These are phyloP conservation scores for Aspergillus carbonarius DNA, from an alignment of 2,329 filamentous ascomycete species.

Conservation along the genomic window DNA sequence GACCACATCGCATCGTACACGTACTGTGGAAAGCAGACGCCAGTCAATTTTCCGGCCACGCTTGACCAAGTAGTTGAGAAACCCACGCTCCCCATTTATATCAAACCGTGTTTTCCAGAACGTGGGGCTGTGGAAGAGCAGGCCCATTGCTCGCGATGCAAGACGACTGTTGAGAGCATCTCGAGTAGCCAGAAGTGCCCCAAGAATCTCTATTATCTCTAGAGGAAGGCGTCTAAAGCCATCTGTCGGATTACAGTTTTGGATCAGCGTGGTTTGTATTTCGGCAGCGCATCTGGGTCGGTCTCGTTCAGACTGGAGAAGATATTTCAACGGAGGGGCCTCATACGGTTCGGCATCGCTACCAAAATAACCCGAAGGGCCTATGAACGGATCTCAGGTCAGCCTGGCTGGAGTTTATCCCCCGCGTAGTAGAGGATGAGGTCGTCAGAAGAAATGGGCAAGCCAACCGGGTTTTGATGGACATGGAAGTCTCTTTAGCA, in stretches of 20 bases:
- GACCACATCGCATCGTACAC: background rate
- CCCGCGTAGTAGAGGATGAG: background rate
- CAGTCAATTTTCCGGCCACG: background rate
- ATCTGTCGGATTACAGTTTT: background rate
- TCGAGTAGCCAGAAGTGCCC: background rate
- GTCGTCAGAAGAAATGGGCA: background rate
- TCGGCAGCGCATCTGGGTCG: background rate
- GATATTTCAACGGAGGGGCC: background rate
- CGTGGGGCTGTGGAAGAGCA: background rate
- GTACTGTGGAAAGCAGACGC: background rate
- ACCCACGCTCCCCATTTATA: background rate
- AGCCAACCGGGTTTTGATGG: background rate
- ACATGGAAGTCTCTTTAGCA: background rate
- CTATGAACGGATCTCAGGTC: background rate
- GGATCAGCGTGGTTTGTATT: background rate
- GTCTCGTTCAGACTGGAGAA: background rate
- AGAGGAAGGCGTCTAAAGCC: background rate
- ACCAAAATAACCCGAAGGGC: background rate
- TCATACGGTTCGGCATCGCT: background rate
- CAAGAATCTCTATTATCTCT: background rate
- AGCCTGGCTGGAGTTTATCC: background rate
- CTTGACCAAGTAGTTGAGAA: background rate
- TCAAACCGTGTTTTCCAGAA: background rate
- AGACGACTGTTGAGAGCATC: background rate
- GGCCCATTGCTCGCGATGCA: background rate